Evolutionary conservation across 2,329 filamentous ascomycete genomes (phyloP), one percentile per base, ranked within the genome.

Genomic region (Talaromyces verruculosus): DNA sequence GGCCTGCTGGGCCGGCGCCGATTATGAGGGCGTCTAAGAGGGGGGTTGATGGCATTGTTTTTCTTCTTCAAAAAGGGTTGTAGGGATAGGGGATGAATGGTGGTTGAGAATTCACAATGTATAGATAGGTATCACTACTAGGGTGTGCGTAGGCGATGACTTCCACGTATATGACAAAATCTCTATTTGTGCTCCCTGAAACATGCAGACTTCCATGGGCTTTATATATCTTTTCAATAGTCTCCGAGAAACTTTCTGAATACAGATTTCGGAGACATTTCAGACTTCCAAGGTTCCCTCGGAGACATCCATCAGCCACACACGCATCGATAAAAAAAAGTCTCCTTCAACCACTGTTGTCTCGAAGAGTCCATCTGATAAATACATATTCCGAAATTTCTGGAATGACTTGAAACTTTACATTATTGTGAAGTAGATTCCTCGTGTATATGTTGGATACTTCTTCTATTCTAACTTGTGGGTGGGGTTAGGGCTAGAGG

Each of bases 1-100:
- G 75, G 6, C 82, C 82, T 0, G 81, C 81, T 7, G 81, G 82
- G 0, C 82, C 82, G 33, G 71, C 77, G 58, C 82, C 82, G 17
- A 81, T 70, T 61, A 81, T 75, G 4, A 80, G 71, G 39, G 75
- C 75, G 58, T 79, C 77, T 13, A 60, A 45, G 33, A 64, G 22
- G 11, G 60, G 25, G 17, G 33, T 7, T 43, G 55, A 37, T 17
- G 22, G 51, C 51, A 57, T 57, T 28, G 6, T 53, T 19, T 3
- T 35, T 5, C 11, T 55, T 8, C 35, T 37, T 30, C 15, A 30
- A 2, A 10, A 1, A 30, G 22, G 25, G 13, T 22, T 45, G 39
- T 5, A 45, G 2, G 19, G n/a, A 10, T 49, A 25, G 15, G 30
- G 25, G 11, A 28, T 25, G 19, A 25, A 13, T 13, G 19, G 13